Percentiles rank a stretch among this genome's conserved stretches.
Evolutionary conservation across 1,284 basidiomycete genomes (phyloP).

Genomic region (Pseudozyma tsukubaensis): DNA sequence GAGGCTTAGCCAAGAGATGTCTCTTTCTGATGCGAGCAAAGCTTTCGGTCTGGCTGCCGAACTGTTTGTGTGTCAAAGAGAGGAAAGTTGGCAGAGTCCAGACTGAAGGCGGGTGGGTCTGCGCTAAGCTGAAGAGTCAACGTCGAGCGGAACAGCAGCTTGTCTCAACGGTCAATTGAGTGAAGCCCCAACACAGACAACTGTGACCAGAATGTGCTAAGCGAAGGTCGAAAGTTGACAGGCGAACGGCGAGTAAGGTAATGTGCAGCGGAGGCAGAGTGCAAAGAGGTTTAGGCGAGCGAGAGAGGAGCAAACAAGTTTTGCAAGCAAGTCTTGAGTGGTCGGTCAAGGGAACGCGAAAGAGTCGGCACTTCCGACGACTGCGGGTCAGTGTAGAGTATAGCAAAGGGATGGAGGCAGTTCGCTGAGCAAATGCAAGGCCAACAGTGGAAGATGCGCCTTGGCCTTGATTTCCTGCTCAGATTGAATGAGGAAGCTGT

Average conservation of each 20-base stretch:
- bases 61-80: not conserved
- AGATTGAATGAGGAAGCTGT: not conserved
- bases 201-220: constrained; percentile 21
- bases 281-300: not conserved
- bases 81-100: not conserved
- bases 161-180: too few species aligned
- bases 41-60: not conserved
- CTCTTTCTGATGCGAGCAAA: constrained; percentile 5
- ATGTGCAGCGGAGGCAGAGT: not conserved
- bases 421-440: constrained; percentile 8
- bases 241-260: not conserved
- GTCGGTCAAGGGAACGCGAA: too few species aligned
- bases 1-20: constrained; percentile 16
- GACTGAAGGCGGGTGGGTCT: not conserved
- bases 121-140: not conserved
- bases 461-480: not conserved
- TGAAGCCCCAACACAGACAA: not conserved
- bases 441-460: too few species aligned
- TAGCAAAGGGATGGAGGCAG: not conserved
- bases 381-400: not conserved
- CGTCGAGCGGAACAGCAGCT: too few species aligned
- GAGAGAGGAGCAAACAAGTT: not conserved
- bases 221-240: constrained; percentile 13
- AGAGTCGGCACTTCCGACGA: not conserved
- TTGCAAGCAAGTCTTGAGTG: too few species aligned